Base-by-base conservation (phyloP, 139 green algal genomes). In the Ettlia oleoabundans region DNA sequence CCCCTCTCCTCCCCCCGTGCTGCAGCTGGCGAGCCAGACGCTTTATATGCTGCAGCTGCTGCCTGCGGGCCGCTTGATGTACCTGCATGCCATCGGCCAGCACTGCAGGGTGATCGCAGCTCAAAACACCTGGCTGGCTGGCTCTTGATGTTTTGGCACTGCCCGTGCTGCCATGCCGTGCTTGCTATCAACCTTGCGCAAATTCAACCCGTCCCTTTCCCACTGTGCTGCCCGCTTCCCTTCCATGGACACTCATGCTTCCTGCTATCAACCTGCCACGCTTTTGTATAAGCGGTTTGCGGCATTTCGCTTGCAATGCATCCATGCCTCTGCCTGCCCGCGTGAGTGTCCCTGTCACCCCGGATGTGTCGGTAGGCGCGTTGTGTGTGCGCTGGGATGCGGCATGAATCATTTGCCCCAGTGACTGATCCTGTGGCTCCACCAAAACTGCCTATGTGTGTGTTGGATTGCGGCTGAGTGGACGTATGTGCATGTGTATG, bases 21-120 rank as follows among this genome's bases (percentile, higher is more conserved):
- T 61, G 65, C 78, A 83, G 78, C 65, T 83, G 38, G 35, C 51
- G 24, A 62, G 30, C 51, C 78, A 83, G 65, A 77, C 65, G 78
- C 78, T 83, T 43, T 47, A 83, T 51, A 26, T 83, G 47, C 65
- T 83, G 65, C 78, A 77, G 2, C 22, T 83, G 47, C 65, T 77
- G 24, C 51, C 65, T 26, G 15, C 78, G 13, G 71, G 72, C 15
- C 61, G 64, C 18, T 62, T 88, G 3, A 41, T 61, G 24, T 67
- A 40, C 32, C 40, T 86, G 22, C 77, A 63, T 19, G 61, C 62
- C 22, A 41, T 88, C 35, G 84, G 84, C 5, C 63, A 37, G 55
- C 78, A 82, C 26, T 88, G 84, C 78, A 41, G 61, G 52, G 63
- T 67, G 53, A 19, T 51, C 2, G n/a, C n/a, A n/a, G n/a, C n/a